phyloP scores from a whole-genome alignment of 768 basidiomycete species.

The Phaeotremella fagi region DNA sequence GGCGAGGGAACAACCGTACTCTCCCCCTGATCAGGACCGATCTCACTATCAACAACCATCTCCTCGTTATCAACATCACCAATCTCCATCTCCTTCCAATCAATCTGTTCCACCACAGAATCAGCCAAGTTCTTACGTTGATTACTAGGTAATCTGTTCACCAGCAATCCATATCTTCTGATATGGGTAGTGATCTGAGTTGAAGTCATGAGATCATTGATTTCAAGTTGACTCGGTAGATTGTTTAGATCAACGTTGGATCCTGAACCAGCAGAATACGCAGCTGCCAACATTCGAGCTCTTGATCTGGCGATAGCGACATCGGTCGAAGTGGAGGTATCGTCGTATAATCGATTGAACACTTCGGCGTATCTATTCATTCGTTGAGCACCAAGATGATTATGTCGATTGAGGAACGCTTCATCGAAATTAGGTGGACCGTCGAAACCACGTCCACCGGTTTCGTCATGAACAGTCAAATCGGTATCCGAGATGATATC shows the following conservation, averaged over 20 bases:
- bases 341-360: too few species aligned
- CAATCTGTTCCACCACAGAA: conserved; percentile 6
- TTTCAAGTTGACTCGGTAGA: neutral
- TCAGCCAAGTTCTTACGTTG: conserved; percentile 13
- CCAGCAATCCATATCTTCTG: conserved; percentile 4
- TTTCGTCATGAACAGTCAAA: too few species aligned
- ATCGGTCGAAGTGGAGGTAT: too few species aligned
- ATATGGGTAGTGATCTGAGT: conserved; percentile 18
- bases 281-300: too few species aligned
- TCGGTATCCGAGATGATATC: too few species aligned
- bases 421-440: too few species aligned
- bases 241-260: neutral
- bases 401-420: too few species aligned
- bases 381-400: too few species aligned
- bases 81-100: conserved; percentile 3
- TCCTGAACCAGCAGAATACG: neutral
- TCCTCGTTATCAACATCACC: neutral
- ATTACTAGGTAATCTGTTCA: conserved; percentile 4
- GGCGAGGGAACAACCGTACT: neutral
- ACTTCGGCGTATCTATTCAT: too few species aligned
- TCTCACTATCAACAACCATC: neutral
- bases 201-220: conserved; percentile 10
- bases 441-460: too few species aligned
- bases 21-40: too few species aligned
- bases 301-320: too few species aligned